A percentile compares a stretch with the other conserved stretches of the same genome.
phyloP scores from a whole-genome alignment of 768 basidiomycete species.

The Boletus sp. region DNA sequence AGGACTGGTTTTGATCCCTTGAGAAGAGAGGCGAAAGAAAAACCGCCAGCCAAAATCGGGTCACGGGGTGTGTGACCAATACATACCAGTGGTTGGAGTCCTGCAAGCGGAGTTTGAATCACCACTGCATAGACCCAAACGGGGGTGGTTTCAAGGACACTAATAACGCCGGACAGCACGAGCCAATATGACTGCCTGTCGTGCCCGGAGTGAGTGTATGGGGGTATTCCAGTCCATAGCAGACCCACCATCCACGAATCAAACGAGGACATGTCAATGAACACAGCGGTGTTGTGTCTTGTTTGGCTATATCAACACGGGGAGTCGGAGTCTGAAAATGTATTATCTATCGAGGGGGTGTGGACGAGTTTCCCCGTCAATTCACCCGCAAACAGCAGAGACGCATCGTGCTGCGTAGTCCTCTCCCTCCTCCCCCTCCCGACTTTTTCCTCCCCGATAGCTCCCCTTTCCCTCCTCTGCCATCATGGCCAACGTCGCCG shows the following conservation, averaged over 20 bases:
- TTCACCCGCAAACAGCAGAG: constrained; percentile 9
- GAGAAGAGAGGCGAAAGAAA: constrained; percentile 18
- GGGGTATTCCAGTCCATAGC: too few species aligned
- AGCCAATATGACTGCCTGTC: too few species aligned
- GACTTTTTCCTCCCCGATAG: neutral
- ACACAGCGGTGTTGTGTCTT: constrained; percentile 13
- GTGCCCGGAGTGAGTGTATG: neutral
- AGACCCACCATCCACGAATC: neutral
- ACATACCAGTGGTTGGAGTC: constrained; percentile 27
- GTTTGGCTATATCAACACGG: constrained; percentile 29
- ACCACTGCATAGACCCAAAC: neutral
- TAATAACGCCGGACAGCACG: neutral
- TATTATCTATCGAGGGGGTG: constrained; percentile 28
- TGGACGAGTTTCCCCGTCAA: constrained; percentile 7
- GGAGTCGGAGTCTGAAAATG: constrained; percentile 28
- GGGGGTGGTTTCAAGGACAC: neutral
- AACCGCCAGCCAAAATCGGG: constrained; percentile 10
- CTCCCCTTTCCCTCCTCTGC: constrained; percentile 7
- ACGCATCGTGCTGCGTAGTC: constrained; percentile 1
- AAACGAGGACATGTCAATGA: neutral
- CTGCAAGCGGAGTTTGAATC: constrained; percentile 26
- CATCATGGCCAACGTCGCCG: constrained; percentile 54
- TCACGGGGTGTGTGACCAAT: constrained; percentile 16
- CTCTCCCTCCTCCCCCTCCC: neutral
- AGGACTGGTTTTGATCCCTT: constrained; percentile 26